Evolutionary conservation across 106 monocot genomes (phyloP).

Genomic region (Phalaenopsis aphrodite): DNA sequence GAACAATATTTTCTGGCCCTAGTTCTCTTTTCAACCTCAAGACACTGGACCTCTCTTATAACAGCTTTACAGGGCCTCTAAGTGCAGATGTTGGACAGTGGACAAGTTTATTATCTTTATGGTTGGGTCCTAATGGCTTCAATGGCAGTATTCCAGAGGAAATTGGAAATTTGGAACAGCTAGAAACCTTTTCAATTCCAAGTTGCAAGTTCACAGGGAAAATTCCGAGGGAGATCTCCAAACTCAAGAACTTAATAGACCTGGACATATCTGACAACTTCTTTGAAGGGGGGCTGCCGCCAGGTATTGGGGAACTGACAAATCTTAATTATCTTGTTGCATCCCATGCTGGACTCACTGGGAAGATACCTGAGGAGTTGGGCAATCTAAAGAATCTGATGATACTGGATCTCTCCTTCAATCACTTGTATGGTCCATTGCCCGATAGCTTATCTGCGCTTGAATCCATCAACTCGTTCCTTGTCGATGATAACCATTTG

Average conservation of each 20-base stretch:
- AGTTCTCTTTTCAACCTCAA: constrained; percentile 37
- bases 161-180: constrained; percentile 56
- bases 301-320: constrained; percentile 52
- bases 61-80: constrained; percentile 55
- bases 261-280: constrained; percentile 74
- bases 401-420: constrained; percentile 74
- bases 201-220: constrained; percentile 59
- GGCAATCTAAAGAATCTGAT: constrained; percentile 55
- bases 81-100: constrained; percentile 57
- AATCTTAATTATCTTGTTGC: constrained; percentile 56
- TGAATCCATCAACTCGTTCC: constrained; percentile 45
- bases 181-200: constrained; percentile 40
- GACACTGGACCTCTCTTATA: constrained; percentile 73
- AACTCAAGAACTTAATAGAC: constrained; percentile 47
- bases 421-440: constrained; percentile 65
- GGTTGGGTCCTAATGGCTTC: constrained; percentile 63
- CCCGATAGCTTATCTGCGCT: constrained; percentile 49
- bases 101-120: constrained; percentile 37
- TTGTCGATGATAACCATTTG: constrained; percentile 68
- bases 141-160: constrained; percentile 66
- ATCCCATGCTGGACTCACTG: constrained; percentile 59
- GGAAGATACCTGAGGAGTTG: constrained; percentile 49
- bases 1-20: constrained; percentile 57
- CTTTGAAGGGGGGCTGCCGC: constrained; percentile 57
- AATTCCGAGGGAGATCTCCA: constrained; percentile 51